Base-by-base conservation (phyloP, 1,139 yeast species). In the Blastobotrys persicus region DNA sequence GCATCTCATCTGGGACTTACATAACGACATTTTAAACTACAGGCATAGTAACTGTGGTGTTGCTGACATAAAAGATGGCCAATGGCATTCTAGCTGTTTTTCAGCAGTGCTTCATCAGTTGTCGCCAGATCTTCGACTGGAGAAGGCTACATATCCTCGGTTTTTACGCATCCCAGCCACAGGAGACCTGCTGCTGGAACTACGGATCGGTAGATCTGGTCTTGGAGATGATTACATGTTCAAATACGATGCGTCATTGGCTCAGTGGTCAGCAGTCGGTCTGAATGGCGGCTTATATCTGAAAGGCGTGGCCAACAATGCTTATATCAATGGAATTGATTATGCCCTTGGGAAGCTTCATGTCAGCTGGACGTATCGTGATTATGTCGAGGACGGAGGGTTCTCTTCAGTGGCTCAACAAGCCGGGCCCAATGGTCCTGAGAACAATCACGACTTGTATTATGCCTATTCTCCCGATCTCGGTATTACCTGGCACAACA, bases 371-470 rank as follows among this genome's bases (percentile, higher is more conserved):
- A 57, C 60, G 2, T 58, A 57, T 41, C 46, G 61, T 18, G 61
- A 58, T 39, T 57, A 45, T 40, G 59, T 58, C 13, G 56, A 49
- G 18, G 59, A 55, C 31, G 55, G 45, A 6, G 46, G 35, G 11
- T 38, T 31, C 5, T 28, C 34, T 11, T n/a, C 44, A 4, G 53
- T 37, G 5, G 50, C 60, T 3, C 42, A 49, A 11, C 59, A 57
- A 35, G 59, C 59, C 2, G 60, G 60, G 9, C 59, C 59, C 4
- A 57, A 57, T 44, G 60, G 60, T 6, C 60, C 60, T 4, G 60
- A 57, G 28, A 57, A 57, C 44, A 57, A 57, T 42, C 59, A 40
- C n/a, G 44, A 40, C 16, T 20, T 40, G 12, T 40, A 40, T 13
- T 40, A 31, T 17, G 55, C 49, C 54, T 43, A 56, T 42, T 58